phyloP scores from a whole-genome alignment of 1,139 yeast species.

The Nakaseomyces kungkrabaensis region DNA sequence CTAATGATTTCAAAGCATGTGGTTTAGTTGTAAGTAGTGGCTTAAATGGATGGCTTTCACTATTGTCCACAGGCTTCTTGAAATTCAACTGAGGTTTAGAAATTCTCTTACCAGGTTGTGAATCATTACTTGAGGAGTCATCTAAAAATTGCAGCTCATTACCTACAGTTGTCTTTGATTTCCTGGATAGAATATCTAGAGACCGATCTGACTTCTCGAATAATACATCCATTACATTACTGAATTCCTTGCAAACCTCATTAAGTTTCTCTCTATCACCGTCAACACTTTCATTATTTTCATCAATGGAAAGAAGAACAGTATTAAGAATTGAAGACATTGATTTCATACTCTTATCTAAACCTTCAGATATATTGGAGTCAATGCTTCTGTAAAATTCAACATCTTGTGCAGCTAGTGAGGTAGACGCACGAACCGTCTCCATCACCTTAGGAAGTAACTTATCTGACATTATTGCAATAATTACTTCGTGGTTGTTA shows the following conservation, averaged over 20 bases:
- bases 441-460: constrained; percentile 36
- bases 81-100: constrained; percentile 67
- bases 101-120: constrained; percentile 30
- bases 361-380: constrained; percentile 34
- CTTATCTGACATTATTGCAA: constrained; percentile 6
- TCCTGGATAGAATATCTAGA: constrained; percentile 38
- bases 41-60: constrained; percentile 60
- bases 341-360: constrained; percentile 37
- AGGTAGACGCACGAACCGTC: constrained; percentile 59
- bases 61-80: constrained; percentile 51
- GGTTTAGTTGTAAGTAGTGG: constrained; percentile 71
- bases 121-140: constrained; percentile 30
- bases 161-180: constrained; percentile 10
- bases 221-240: constrained; percentile 55
- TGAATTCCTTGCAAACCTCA: constrained; percentile 53
- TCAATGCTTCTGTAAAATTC: constrained; percentile 68
- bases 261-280: constrained; percentile 37
- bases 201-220: constrained; percentile 69
- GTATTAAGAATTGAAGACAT: constrained; percentile 47
- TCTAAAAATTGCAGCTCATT: constrained; percentile 39
- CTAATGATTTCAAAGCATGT: constrained; percentile 47
- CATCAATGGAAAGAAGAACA: constrained; percentile 39
- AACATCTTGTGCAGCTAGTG: constrained; percentile 73
- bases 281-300: constrained; percentile 27
- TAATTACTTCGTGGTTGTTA: too few relatives aligned